A percentile compares a stretch with the other conserved stretches of the same genome.
These are phyloP conservation scores for Auricularia sp. DNA, from an alignment of 768 basidiomycete genomes.

Conservation along the genomic window DNA sequence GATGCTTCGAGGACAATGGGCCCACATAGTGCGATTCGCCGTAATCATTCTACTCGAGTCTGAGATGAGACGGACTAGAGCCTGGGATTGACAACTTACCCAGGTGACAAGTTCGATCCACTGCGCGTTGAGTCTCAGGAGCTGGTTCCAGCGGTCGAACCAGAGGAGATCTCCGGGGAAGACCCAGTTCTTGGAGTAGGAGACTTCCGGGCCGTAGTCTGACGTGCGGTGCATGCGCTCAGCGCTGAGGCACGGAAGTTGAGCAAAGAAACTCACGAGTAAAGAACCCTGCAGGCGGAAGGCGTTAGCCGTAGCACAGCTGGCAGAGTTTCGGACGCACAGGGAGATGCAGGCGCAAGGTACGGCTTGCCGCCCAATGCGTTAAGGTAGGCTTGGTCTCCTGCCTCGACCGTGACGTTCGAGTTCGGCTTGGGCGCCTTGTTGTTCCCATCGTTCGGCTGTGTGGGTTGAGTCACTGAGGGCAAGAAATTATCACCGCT, in stretches of 20 bases:
- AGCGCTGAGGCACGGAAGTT: not conserved
- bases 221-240: not conserved
- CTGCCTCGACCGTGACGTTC: not conserved
- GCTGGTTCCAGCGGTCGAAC: not conserved
- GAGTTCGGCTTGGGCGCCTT: not conserved
- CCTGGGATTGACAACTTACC: not conserved
- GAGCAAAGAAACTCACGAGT: not conserved
- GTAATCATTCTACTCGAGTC: not conserved
- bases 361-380: not conserved
- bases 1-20: not conserved
- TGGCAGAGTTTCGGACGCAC: too few species aligned
- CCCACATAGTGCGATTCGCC: slow-evolving; percentile 1
- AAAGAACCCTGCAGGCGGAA: not conserved
- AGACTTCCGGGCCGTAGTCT: not conserved
- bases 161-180: not conserved
- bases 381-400: not conserved
- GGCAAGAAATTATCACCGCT: too few species aligned
- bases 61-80: not conserved
- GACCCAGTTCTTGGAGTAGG: slow-evolving; percentile 1
- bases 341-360: not conserved
- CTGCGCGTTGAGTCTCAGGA: not conserved
- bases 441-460: slow-evolving; percentile 1
- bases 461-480: too few species aligned
- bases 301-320: too few species aligned
- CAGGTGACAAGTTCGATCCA: not conserved